phyloP scores from a whole-genome alignment of 257 asterid genomes.

The Nicotiana sylvestris region DNA sequence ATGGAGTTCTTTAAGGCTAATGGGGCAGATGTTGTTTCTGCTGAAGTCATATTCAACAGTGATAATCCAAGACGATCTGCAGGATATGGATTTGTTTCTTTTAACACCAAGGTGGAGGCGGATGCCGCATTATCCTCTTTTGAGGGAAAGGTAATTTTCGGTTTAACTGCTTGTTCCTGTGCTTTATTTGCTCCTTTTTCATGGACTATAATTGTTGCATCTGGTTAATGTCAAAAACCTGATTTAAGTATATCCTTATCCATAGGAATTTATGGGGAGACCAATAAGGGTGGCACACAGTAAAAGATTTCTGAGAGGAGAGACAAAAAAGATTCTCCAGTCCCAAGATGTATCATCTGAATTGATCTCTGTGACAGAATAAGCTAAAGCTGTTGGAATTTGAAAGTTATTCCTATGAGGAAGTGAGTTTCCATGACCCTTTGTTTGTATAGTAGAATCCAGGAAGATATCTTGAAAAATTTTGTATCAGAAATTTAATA shows the following conservation, averaged over 20 bases:
- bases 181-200: neutral
- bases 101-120: constrained; percentile 68
- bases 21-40: constrained; percentile 64
- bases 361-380: constrained; percentile 19
- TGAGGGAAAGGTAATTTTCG: constrained; percentile 61
- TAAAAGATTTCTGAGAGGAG: constrained; percentile 56
- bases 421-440: constrained; percentile 24
- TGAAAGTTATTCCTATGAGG: constrained; percentile 20
- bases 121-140: constrained; percentile 60
- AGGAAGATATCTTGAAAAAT: neutral
- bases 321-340: constrained; percentile 47
- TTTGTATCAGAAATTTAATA: neutral
- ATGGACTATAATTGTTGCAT: neutral
- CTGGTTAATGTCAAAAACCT: neutral
- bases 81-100: constrained; percentile 90
- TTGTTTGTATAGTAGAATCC: constrained; percentile 5
- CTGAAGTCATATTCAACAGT: constrained; percentile 57
- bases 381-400: constrained; percentile 13
- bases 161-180: neutral
- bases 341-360: constrained; percentile 27
- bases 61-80: constrained; percentile 69
- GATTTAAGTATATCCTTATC: constrained; percentile 14
- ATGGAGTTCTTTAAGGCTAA: constrained; percentile 66
- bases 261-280: constrained; percentile 89
- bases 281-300: constrained; percentile 64